Percentiles rank a stretch among this genome's conserved stretches.
Evolutionary conservation across 2,329 filamentous ascomycete genomes (phyloP).

Genomic region (Penicillium carneum): DNA sequence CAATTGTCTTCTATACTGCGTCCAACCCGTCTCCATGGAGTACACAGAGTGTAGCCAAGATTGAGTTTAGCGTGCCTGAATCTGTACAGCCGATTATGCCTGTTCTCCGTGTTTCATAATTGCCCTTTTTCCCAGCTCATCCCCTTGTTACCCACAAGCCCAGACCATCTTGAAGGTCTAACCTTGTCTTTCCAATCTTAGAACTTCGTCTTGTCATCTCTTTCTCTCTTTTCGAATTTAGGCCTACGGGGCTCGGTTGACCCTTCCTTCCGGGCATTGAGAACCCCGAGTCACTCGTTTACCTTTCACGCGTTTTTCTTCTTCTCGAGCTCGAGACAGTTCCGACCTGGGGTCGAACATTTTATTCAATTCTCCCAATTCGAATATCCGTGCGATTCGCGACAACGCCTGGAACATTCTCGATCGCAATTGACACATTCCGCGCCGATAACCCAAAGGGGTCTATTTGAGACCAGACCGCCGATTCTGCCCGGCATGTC

Average conservation of each 20-base stretch:
- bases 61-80: constrained; percentile 5
- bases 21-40: no score
- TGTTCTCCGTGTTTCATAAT: constrained; percentile 16
- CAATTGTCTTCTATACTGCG: not conserved
- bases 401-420: constrained; percentile 5
- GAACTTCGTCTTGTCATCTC: constrained; percentile 27
- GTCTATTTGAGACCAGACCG: constrained; percentile 9
- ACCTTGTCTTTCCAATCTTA: constrained; percentile 21
- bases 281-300: constrained; percentile 36
- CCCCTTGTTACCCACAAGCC: constrained; percentile 25
- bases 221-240: constrained; percentile 22
- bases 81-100: constrained; percentile 4
- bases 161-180: constrained; percentile 23
- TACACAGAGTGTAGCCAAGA: not conserved
- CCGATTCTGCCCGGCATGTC: constrained; percentile 46
- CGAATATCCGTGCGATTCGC: constrained; percentile 11
- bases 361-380: constrained; percentile 9
- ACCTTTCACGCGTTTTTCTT: constrained; percentile 27
- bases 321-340: constrained; percentile 21
- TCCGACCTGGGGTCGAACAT: constrained; percentile 25
- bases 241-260: constrained; percentile 34
- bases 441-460: constrained; percentile 15
- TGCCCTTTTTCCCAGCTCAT: constrained; percentile 21
- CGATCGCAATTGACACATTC: constrained; percentile 33
- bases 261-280: constrained; percentile 31